Conservation (phyloP, 2,329 filamentous ascomycete species). For the Epichloe scottii region DNA sequence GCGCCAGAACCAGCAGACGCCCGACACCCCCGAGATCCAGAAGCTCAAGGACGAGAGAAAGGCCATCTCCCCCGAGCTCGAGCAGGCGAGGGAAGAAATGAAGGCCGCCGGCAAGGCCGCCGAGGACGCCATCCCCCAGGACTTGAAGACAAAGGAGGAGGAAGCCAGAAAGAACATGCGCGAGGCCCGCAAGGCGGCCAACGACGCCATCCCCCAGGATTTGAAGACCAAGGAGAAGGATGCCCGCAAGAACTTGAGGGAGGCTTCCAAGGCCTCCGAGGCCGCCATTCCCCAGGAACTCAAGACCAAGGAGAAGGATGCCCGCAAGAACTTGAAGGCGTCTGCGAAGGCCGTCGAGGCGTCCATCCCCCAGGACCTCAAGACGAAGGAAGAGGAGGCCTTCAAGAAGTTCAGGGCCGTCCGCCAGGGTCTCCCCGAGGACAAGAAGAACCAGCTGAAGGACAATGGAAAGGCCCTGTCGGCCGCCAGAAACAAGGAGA, state of each 20-base stretch:
- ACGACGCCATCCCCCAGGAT: neutral
- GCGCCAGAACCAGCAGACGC: neutral
- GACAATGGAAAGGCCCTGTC: neutral
- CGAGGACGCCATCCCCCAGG: neutral
- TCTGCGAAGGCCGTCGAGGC: no score
- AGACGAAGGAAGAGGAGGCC: neutral
- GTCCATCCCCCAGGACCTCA: no score
- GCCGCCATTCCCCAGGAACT: slow-evolving; percentile 1
- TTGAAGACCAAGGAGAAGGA: neutral
- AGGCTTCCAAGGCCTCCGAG: neutral
- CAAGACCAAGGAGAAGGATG: neutral
- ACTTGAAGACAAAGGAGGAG: neutral
- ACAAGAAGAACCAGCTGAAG: neutral
- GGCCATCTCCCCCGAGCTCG: slow-evolving; percentile 1
- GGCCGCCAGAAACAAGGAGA: neutral
- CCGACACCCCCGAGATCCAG: slow-evolving; percentile 1
- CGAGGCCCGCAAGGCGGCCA: neutral
- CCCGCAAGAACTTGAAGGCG: no score
- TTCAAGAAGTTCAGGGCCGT: neutral
- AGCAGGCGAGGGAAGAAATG: neutral
- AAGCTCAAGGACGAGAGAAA: slow-evolving; percentile 3
- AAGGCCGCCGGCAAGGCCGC: neutral
- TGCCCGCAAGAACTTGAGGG: neutral
- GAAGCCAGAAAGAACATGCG: neutral
- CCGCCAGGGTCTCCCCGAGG: neutral